Evolutionary conservation across 148 eudicot genomes (phyloP).

Genomic region (Agrostemma githago): DNA sequence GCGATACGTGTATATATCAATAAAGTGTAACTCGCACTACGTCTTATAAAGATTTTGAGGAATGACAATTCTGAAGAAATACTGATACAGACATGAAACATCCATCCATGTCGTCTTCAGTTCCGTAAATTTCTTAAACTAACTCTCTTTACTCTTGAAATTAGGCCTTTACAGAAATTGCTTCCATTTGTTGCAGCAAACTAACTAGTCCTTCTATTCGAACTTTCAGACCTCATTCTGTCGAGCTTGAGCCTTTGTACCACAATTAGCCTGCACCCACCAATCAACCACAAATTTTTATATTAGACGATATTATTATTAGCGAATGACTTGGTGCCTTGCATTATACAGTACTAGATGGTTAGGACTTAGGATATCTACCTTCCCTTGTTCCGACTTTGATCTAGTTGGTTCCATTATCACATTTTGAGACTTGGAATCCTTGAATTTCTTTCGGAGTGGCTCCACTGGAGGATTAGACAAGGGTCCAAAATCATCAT

Average conservation of each 20-base stretch:
- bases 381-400: not conserved
- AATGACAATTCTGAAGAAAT: not conserved
- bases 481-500: conserved; percentile 2
- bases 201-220: not conserved
- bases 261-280: too few relatives aligned
- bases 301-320: too few relatives aligned
- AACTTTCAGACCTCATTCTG: conserved; percentile 6
- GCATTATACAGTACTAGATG: too few relatives aligned
- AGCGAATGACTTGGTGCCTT: too few relatives aligned
- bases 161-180: not conserved
- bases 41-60: not conserved
- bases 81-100: conserved; percentile 12
- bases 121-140: conserved; percentile 8
- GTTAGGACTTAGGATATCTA: too few relatives aligned
- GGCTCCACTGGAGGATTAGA: conserved; percentile 7
- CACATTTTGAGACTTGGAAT: conserved; percentile 2
- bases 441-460: conserved; percentile 8
- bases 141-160: conserved; percentile 2
- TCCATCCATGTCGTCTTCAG: not conserved
- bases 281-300: too few relatives aligned
- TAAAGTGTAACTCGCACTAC: not conserved
- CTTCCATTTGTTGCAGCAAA: not conserved
- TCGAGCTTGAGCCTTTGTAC: conserved; percentile 11
- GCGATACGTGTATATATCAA: not conserved
- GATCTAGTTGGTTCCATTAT: not conserved